These are phyloP conservation scores for Posidonia oceanica DNA, from an alignment of 116 monocot species.

Conservation along the genomic window DNA sequence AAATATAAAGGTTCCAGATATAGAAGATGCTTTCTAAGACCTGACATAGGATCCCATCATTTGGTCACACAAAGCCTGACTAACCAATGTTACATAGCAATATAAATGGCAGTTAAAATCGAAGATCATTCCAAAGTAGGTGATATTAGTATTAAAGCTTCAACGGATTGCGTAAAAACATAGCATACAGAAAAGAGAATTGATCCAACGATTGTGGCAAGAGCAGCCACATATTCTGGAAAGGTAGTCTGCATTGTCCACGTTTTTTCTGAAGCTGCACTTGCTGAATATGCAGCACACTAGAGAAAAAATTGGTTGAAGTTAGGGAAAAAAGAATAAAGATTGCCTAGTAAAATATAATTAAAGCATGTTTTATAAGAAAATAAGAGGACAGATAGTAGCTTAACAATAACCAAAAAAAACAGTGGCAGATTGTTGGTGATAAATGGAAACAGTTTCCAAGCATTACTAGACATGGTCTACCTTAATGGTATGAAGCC, in stretches of 20 bases:
- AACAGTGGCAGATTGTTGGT: too few species aligned
- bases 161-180: neutral
- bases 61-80: too few species aligned
- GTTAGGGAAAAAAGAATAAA: neutral
- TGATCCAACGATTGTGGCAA: slow-evolving; percentile 91
- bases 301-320: slow-evolving; percentile 7
- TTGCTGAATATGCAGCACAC: slow-evolving; percentile 69
- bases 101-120: too few species aligned
- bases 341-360: neutral
- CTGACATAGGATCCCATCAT: too few species aligned
- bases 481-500: too few species aligned
- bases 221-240: slow-evolving; percentile 97
- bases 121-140: too few species aligned
- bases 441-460: too few species aligned
- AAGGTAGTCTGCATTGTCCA: slow-evolving; percentile 85
- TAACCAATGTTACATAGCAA: too few species aligned
- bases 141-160: neutral
- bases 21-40: too few species aligned
- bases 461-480: too few species aligned
- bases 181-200: slow-evolving; percentile 73
- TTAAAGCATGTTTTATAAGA: neutral
- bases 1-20: too few species aligned
- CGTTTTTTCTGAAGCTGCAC: slow-evolving; percentile 65
- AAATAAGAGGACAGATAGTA: neutral
- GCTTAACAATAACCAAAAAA: neutral